Conservation (phyloP, 2,329 filamentous ascomycete species). For the Amauroascus verrucosus region DNA sequence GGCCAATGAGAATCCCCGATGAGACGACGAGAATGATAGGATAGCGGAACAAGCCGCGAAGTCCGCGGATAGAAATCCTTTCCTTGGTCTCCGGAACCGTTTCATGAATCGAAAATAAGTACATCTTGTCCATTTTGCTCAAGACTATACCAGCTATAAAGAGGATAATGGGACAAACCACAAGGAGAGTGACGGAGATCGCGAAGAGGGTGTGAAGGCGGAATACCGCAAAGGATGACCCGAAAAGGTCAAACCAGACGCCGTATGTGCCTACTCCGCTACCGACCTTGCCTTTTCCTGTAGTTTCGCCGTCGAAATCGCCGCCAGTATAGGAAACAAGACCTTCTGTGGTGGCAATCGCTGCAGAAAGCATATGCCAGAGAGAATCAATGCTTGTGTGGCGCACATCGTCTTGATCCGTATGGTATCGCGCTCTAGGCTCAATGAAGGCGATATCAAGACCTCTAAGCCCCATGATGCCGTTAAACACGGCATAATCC, state of each 20-base stretch:
- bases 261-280: conserved; percentile 58
- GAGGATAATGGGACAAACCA: conserved; percentile 65
- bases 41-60: conserved; percentile 74
- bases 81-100: conserved; percentile 52
- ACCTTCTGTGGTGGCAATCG: conserved; percentile 61
- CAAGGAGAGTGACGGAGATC: conserved; percentile 71
- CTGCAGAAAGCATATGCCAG: conserved; percentile 91
- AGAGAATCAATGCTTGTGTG: conserved; percentile 59
- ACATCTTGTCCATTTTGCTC: conserved; percentile 67
- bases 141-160: conserved; percentile 60
- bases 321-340: conserved; percentile 59
- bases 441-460: conserved; percentile 87
- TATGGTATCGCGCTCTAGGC: conserved; percentile 81
- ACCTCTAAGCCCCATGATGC: conserved; percentile 68
- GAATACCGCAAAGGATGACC: conserved; percentile 66
- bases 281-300: conserved; percentile 51
- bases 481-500: conserved; percentile 76
- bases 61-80: conserved; percentile 57
- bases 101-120: conserved; percentile 63
- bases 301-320: conserved; percentile 52
- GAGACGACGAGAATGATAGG: conserved; percentile 64
- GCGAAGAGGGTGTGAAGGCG: conserved; percentile 75
- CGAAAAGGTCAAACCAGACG: conserved; percentile 93
- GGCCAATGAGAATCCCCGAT: conserved; percentile 56
- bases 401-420: conserved; percentile 70